Conservation (phyloP, 2,329 filamentous ascomycete genomes). For the Alternaria sp. region DNA sequence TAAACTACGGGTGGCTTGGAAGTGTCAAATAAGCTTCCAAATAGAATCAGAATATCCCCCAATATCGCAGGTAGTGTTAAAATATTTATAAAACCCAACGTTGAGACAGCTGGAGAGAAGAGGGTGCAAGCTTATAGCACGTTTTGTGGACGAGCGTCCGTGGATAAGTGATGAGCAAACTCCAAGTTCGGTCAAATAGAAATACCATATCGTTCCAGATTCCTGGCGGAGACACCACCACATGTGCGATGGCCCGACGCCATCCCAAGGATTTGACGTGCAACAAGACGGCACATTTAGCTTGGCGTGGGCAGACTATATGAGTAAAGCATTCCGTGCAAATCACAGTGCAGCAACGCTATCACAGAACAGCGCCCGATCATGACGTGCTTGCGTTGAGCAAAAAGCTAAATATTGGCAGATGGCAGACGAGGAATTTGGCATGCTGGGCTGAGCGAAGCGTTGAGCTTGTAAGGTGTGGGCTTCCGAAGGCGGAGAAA, state of each 20-base stretch:
- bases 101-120: slow-evolving; percentile 6
- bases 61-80: background rate
- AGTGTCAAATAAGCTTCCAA: background rate
- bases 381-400: slow-evolving; percentile 34
- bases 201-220: slow-evolving; percentile 32
- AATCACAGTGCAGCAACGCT: slow-evolving; percentile 27
- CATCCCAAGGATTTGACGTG: slow-evolving; percentile 24
- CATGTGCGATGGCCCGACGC: slow-evolving; percentile 28
- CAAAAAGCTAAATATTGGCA: slow-evolving; percentile 24
- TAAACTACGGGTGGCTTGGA: background rate
- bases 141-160: slow-evolving; percentile 1
- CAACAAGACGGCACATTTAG: slow-evolving; percentile 24
- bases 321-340: slow-evolving; percentile 23
- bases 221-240: slow-evolving; percentile 27
- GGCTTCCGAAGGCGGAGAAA: slow-evolving; percentile 31
- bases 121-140: slow-evolving; percentile 16
- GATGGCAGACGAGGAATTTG: slow-evolving; percentile 31
- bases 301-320: slow-evolving; percentile 34
- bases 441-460: slow-evolving; percentile 30
- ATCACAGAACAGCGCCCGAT: slow-evolving; percentile 25
- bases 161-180: slow-evolving; percentile 18
- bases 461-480: slow-evolving; percentile 44
- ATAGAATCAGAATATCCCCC: background rate
- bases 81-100: slow-evolving; percentile 1
- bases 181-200: slow-evolving; percentile 18